Percentiles rank a stretch among this genome's conserved stretches.
phyloP scores from a whole-genome alignment of 306 rosid genomes.

The Malus sylvestris region DNA sequence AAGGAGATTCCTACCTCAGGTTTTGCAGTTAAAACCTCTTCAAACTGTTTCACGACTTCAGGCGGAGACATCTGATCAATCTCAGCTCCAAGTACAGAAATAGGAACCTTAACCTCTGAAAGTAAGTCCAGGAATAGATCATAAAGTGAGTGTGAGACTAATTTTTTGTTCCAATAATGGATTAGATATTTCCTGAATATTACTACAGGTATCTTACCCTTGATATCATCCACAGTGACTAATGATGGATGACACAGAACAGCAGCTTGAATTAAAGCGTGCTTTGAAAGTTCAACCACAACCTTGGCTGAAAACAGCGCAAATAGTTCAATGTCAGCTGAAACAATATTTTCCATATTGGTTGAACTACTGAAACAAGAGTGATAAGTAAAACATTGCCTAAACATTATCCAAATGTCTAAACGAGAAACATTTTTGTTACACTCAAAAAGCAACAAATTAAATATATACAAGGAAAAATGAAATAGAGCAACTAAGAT shows the following conservation, averaged over 20 bases:
- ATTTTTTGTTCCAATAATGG: neutral
- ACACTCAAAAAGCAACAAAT: neutral
- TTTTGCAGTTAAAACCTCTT: constrained; percentile 25
- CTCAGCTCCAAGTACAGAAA: constrained; percentile 48
- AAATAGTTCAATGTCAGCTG: neutral
- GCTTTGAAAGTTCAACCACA: constrained; percentile 54
- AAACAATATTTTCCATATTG: neutral
- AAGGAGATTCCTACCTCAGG: constrained; percentile 29
- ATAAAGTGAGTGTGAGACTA: neutral
- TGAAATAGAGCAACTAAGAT: neutral
- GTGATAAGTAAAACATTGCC: neutral
- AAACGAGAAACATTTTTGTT: neutral
- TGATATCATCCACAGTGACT: constrained; percentile 55
- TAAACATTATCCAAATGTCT: neutral
- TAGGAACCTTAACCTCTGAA: constrained; percentile 48
- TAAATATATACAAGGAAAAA: neutral
- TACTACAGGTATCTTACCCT: constrained; percentile 33
- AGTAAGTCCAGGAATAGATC: constrained; percentile 1
- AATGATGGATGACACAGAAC: constrained; percentile 64
- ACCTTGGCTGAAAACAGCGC: constrained; percentile 53
- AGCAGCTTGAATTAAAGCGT: constrained; percentile 41
- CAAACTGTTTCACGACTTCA: constrained; percentile 34
- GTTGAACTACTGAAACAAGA: neutral
- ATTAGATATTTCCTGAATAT: neutral
- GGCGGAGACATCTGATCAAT: constrained; percentile 28